These are phyloP conservation scores for Aspergillus persii DNA, from an alignment of 2,329 filamentous ascomycete species.

Conservation along the genomic window DNA sequence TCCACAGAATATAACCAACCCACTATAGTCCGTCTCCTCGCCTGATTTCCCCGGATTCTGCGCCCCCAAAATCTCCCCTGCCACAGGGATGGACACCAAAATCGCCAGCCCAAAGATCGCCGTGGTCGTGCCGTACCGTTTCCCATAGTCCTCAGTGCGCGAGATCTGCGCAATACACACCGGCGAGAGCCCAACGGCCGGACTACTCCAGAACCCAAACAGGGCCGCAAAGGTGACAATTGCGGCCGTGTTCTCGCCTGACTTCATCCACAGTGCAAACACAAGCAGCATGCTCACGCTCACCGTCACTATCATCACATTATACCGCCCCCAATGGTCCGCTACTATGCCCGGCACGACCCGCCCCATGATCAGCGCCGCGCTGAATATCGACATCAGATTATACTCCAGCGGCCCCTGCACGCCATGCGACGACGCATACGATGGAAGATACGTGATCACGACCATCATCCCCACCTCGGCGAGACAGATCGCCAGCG, in stretches of 20 bases:
- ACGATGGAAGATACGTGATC: constrained; percentile 20
- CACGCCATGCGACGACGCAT: constrained; percentile 15
- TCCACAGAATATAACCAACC: constrained; percentile 17
- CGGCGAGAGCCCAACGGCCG: constrained; percentile 27
- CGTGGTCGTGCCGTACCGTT: constrained; percentile 22
- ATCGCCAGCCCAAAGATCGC: constrained; percentile 15
- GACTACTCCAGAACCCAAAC: constrained; percentile 23
- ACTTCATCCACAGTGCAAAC: constrained; percentile 23
- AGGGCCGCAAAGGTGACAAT: constrained; percentile 26
- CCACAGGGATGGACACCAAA: constrained; percentile 23
- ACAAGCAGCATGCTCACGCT: constrained; percentile 21
- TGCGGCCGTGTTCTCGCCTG: constrained; percentile 11
- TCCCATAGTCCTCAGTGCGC: constrained; percentile 26
- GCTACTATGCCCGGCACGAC: constrained; percentile 25
- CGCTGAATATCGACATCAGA: constrained; percentile 21
- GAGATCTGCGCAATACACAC: constrained; percentile 31
- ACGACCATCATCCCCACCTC: constrained; percentile 20
- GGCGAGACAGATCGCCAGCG: constrained; percentile 15
- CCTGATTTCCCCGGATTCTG: constrained; percentile 7
- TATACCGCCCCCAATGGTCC: constrained; percentile 25
- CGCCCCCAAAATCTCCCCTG: constrained; percentile 20
- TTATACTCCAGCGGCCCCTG: constrained; percentile 11
- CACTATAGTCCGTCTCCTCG: constrained; percentile 10
- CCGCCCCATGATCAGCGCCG: constrained; percentile 19
- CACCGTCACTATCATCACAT: constrained; percentile 22